A percentile compares a stretch with the other conserved stretches of the same genome.
Evolutionary conservation across 129 eudicot species (phyloP).

Genomic region (Ambrosia trifida): DNA sequence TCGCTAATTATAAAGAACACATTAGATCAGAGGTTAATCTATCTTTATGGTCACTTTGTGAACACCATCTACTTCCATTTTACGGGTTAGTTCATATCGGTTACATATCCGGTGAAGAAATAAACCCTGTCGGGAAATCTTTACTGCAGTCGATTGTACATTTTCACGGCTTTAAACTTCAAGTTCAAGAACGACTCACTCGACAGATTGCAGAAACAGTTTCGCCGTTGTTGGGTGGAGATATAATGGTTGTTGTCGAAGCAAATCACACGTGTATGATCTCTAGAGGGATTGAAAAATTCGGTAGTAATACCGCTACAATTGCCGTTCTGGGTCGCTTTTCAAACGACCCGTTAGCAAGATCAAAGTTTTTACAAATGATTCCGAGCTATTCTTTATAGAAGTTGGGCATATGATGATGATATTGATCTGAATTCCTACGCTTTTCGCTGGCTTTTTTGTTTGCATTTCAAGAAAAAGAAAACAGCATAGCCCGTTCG

Average conservation of each 20-base stretch:
- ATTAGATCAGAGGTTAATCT: constrained; percentile 58
- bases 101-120: constrained; percentile 47
- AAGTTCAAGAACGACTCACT: constrained; percentile 94
- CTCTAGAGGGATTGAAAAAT: constrained; percentile 89
- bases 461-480: constrained; percentile 13
- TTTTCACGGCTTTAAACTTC: constrained; percentile 86
- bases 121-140: constrained; percentile 48
- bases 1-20: constrained; percentile 27
- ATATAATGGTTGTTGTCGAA: constrained; percentile 89
- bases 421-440: constrained; percentile 24
- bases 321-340: constrained; percentile 90
- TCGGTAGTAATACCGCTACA: constrained; percentile 91
- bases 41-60: constrained; percentile 88
- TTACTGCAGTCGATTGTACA: constrained; percentile 81
- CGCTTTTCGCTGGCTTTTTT: not conserved
- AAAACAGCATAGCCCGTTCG: not conserved
- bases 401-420: constrained; percentile 26
- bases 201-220: constrained; percentile 93
- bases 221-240: constrained; percentile 66
- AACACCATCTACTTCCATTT: constrained; percentile 94
- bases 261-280: constrained; percentile 95
- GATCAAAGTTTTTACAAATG: constrained; percentile 68
- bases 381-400: constrained; percentile 53
- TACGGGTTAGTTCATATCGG: constrained; percentile 94
- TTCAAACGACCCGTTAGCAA: constrained; percentile 60